phyloP scores from a whole-genome alignment of 352 stramenopile species.

The Peronospora belbahrii region DNA sequence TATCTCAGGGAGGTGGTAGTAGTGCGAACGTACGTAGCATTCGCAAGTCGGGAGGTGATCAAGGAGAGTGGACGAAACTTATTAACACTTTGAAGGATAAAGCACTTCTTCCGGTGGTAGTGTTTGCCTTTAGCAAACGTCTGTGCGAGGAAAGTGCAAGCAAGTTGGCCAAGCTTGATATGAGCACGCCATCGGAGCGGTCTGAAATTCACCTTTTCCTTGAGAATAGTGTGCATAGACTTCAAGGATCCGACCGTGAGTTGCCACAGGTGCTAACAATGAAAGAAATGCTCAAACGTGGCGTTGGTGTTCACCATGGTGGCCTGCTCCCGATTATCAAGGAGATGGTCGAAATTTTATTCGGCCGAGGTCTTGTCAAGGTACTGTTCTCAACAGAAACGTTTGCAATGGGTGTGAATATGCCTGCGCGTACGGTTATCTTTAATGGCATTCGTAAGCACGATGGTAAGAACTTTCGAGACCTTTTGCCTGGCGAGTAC shows the following conservation, averaged over 20 bases:
- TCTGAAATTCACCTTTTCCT: conserved; percentile 83
- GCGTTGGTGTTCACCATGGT: conserved; percentile 95
- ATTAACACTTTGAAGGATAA: conserved; percentile 86
- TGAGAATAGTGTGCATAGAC: conserved; percentile 61
- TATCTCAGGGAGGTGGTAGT: conserved; percentile 31
- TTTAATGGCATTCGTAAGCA: conserved; percentile 98
- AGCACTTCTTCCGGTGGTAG: conserved; percentile 90
- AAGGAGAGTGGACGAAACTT: conserved; percentile 86
- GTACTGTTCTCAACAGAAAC: conserved; percentile 98
- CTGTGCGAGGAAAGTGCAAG: conserved; percentile 76
- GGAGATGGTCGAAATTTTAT: conserved; percentile 99
- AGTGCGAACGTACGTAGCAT: conserved; percentile 39
- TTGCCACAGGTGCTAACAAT: conserved; percentile 97
- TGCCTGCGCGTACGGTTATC: conserved; percentile 95
- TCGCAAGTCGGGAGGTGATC: conserved; percentile 51
- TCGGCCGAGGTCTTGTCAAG: conserved; percentile 95
- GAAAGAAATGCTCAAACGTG: conserved; percentile 93
- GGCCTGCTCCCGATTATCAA: conserved; percentile 98
- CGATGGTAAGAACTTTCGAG: conserved; percentile 90
- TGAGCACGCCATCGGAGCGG: conserved; percentile 60
- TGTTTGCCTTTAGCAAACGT: conserved; percentile 90
- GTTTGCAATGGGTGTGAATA: conserved; percentile 99
- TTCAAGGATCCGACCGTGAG: conserved; percentile 92
- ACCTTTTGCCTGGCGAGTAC: conserved; percentile 86
- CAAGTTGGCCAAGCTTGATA: conserved; percentile 67